Percentiles rank a stretch among this genome's conserved stretches.
These are phyloP conservation scores for Floccularia luteovirens DNA, from an alignment of 768 basidiomycete species.

Conservation along the genomic window DNA sequence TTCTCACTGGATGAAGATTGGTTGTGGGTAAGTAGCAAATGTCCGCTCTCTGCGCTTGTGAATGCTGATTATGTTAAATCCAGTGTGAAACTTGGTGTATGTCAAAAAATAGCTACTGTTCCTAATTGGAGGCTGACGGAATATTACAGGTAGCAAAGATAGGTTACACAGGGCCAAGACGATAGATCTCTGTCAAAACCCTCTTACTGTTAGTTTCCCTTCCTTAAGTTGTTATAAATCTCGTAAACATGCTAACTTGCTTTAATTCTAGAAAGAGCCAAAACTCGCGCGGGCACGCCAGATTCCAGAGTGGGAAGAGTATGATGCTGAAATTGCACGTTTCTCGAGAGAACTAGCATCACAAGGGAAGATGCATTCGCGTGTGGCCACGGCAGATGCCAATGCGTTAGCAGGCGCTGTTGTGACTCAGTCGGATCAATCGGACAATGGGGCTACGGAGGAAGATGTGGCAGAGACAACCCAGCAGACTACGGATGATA, in stretches of 20 bases:
- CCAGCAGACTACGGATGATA: too few relatives aligned
- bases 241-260: slow-evolving; percentile 1
- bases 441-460: not conserved
- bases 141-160: slow-evolving; percentile 65
- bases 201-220: slow-evolving; percentile 66
- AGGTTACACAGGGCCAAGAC: slow-evolving; percentile 76
- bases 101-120: slow-evolving; percentile 13
- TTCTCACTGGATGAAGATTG: slow-evolving; percentile 88
- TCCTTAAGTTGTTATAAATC: too few relatives aligned
- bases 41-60: not conserved
- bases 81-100: slow-evolving; percentile 99
- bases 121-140: not conserved
- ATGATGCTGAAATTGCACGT: slow-evolving; percentile 83
- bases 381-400: slow-evolving; percentile 59
- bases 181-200: slow-evolving; percentile 96
- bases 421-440: not conserved
- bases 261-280: slow-evolving; percentile 77
- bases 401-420: slow-evolving; percentile 55
- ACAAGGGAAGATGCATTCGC: slow-evolving; percentile 61
- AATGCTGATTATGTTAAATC: slow-evolving; percentile 5
- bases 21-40: slow-evolving; percentile 72
- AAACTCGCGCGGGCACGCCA: slow-evolving; percentile 89
- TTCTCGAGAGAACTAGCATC: slow-evolving; percentile 71
- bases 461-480: too few relatives aligned
- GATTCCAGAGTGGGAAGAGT: slow-evolving; percentile 97